Conservation (phyloP, 805 yeast genomes). For the Yamadazyma takamatsuzukensis region DNA sequence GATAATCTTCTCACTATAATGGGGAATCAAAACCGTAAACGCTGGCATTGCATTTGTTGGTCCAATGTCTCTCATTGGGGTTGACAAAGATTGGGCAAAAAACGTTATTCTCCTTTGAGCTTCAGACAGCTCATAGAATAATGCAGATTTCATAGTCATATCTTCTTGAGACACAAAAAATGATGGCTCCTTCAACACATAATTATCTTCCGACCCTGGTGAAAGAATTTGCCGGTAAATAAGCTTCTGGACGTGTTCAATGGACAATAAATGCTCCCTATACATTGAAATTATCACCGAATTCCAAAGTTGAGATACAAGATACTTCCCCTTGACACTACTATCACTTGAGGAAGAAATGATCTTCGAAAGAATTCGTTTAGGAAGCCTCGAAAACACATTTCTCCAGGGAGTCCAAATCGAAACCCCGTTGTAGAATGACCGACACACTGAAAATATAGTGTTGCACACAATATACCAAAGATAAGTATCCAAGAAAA, state of each 20-base stretch:
- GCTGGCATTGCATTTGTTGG: conserved; percentile 71
- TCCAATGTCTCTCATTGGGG: conserved; percentile 75
- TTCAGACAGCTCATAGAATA: conserved; percentile 62
- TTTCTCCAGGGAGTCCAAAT: conserved; percentile 90
- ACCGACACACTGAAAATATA: conserved; percentile 63
- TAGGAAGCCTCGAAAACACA: conserved; percentile 70
- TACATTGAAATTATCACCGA: conserved; percentile 80
- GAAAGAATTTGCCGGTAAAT: conserved; percentile 50
- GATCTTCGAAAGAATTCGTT: conserved; percentile 69
- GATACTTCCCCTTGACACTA: conserved; percentile 44
- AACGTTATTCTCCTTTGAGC: conserved; percentile 82
- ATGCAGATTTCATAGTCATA: conserved; percentile 54
- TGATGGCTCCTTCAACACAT: conserved; percentile 60
- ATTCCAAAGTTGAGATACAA: conserved; percentile 77
- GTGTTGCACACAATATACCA: conserved; percentile 87
- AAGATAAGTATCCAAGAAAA: conserved; percentile 75
- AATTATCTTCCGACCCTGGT: conserved; percentile 26
- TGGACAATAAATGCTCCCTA: conserved; percentile 70
- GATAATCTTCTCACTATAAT: conserved; percentile 90
- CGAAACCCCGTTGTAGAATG: conserved; percentile 73
- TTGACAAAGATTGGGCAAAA: conserved; percentile 85
- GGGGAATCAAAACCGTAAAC: conserved; percentile 90
- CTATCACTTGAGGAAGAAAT: conserved; percentile 42
- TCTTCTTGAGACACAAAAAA: conserved; percentile 85
- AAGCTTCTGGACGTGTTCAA: conserved; percentile 67